phyloP scores from a whole-genome alignment of 805 yeast genomes.

The Metschnikowia santaceciliae region DNA sequence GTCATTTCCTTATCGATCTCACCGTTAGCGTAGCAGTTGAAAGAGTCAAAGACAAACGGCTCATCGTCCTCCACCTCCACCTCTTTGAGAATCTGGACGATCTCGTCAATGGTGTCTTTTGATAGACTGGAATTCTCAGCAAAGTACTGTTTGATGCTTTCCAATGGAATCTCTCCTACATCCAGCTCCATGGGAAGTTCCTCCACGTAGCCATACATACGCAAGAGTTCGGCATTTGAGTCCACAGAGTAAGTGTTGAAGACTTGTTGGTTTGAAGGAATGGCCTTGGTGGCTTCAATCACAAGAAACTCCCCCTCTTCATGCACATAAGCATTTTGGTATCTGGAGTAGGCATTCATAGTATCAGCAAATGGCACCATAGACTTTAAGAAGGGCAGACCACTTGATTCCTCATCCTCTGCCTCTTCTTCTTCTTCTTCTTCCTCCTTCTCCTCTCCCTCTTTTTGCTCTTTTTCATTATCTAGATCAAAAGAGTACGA shows the following conservation, averaged over 20 bases:
- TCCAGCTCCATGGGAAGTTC: conserved; percentile 66
- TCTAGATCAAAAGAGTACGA: conserved; percentile 89
- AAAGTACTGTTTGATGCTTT: conserved; percentile 38
- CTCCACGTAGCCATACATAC: conserved; percentile 92
- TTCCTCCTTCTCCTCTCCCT: conserved; percentile 17
- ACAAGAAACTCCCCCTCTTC: conserved; percentile 48
- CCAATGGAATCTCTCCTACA: conserved; percentile 68
- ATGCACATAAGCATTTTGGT: conserved; percentile 69
- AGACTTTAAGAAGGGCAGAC: conserved; percentile 52
- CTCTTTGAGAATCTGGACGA: conserved; percentile 27
- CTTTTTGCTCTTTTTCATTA: conserved; percentile 21
- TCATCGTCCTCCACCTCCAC: conserved; percentile 39
- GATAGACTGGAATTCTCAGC: conserved; percentile 17
- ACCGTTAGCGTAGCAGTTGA: conserved; percentile 57
- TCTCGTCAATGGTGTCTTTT: conserved; percentile 28
- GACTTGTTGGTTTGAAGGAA: conserved; percentile 65
- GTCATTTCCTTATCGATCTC: conserved; percentile 58
- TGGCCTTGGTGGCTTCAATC: conserved; percentile 67
- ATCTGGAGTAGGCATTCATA: conserved; percentile 76
- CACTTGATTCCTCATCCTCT: conserved; percentile 1
- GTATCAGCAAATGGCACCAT: conserved; percentile 95
- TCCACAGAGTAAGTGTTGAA: conserved; percentile 88
- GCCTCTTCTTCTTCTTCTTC: conserved; percentile 13
- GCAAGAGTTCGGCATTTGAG: conserved; percentile 83
- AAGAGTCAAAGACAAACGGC: conserved; percentile 48